phyloP scores from a whole-genome alignment of 495 filamentous ascomycete genomes.

The Neurospora sp. region DNA sequence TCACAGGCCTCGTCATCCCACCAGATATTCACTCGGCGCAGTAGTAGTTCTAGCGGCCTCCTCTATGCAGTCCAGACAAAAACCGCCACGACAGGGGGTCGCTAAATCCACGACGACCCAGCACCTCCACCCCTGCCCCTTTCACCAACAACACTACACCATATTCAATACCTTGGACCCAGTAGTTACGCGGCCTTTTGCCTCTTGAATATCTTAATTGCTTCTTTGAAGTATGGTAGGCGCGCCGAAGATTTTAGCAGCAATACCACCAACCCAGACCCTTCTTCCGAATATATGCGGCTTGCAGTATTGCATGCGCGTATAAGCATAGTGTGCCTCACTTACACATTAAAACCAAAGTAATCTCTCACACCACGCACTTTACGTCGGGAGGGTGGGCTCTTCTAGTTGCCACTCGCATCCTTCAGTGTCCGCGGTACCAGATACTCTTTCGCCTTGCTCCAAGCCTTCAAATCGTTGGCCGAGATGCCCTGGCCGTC shows the following conservation, averaged over 20 bases:
- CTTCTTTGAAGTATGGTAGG: background rate
- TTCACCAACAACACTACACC: background rate
- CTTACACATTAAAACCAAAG: background rate
- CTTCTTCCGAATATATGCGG: background rate
- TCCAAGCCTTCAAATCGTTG: slow-evolving; percentile 50
- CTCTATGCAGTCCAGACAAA: background rate
- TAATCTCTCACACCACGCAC: background rate
- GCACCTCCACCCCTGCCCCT: background rate
- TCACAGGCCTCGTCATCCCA: background rate
- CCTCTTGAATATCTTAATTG: background rate
- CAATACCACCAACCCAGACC: background rate
- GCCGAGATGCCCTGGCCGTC: slow-evolving; percentile 45
- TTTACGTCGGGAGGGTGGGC: background rate
- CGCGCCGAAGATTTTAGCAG: background rate
- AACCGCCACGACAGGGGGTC: background rate
- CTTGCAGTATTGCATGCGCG: background rate
- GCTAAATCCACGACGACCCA: background rate
- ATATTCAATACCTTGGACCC: background rate
- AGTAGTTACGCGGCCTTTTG: background rate
- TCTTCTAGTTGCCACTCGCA: background rate
- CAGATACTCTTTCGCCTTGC: slow-evolving; percentile 57
- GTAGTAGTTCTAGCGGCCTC: background rate
- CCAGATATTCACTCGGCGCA: background rate
- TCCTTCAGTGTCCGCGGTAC: slow-evolving; percentile 8
- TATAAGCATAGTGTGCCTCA: background rate